Base-by-base conservation (phyloP, 108 stramenopile genomes). In the Cyclotella kingstonii region DNA sequence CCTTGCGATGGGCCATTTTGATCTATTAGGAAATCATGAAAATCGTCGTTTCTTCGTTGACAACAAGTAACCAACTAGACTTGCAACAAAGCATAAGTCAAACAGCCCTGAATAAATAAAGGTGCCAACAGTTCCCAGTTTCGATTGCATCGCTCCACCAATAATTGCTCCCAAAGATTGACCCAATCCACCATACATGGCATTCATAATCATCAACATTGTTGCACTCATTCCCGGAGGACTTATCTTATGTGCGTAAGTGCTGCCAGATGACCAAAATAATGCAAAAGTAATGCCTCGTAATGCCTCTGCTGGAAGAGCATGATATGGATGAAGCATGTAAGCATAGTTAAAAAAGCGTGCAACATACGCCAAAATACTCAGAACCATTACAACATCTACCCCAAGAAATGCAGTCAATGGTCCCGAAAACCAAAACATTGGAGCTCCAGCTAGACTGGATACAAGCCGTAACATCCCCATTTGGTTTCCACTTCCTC, bases 181-280 rank as follows among this genome's bases (percentile, higher is more conserved):
- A 5, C 96, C 96, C 15, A 97, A 66, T 18, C 96, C 96, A 40
- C 95, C 95, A 62, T 97, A 97, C 86, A 95, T 94, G 1, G 90
- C 96, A 74, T 97, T 95, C 72, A 97, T 60, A 41, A 95, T 85
- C 78, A 94, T 77, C 3, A 94, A 73, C 92, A 96, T 91, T 9
- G 95, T 96, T 21, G 95, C 89, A 36, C 61, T 68, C 80, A 96
- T 78, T 28, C 96, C 94, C 15, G 83, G 83, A 8, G 96, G 96
- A 30, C 87, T 81, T 38, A 97, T 95, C 21, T 70, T 73, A 70
- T 91, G 89, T 5, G 94, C 93, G 59, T 96, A 94, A 54, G 87
- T 90, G 26, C 95, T 97, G 6, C 90, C 86, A 2, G 93, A 85
- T 10, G 83, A 81, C 96, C 96, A 97, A 53, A 97, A 91, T 7